A percentile compares a stretch with the other conserved stretches of the same genome.
These are phyloP conservation scores for Phialemoniopsis sp. DNA, from an alignment of 2,329 filamentous ascomycete species.

Conservation along the genomic window DNA sequence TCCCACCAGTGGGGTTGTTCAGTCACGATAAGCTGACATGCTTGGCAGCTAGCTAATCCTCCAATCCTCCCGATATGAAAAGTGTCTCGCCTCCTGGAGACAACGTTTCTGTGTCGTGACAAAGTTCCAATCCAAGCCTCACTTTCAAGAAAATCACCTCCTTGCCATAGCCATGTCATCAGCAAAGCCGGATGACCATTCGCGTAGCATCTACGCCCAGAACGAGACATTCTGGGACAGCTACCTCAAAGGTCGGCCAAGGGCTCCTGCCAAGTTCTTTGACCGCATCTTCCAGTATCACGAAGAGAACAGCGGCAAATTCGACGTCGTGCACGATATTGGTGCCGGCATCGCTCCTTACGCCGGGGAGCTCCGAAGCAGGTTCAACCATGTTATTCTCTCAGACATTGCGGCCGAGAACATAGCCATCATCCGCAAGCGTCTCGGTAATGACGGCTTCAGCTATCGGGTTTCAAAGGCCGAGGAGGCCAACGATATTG, in stretches of 20 bases:
- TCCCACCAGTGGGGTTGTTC: too few species aligned
- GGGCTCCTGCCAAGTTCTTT: constrained; percentile 12
- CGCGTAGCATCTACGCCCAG: constrained; percentile 1
- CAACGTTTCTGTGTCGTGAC: too few species aligned
- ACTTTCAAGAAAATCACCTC: too few species aligned
- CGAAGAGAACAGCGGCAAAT: constrained; percentile 5
- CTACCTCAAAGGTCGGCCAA: constrained; percentile 16
- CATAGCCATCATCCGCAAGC: constrained; percentile 9
- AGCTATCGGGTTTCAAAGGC: constrained; percentile 10
- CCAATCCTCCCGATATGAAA: too few species aligned
- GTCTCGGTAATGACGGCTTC: constrained; percentile 8
- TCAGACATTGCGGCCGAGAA: constrained; percentile 14
- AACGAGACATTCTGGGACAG: constrained; percentile 16
- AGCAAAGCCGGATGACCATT: too few species aligned
- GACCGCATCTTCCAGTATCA: constrained; percentile 17
- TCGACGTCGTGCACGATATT: constrained; percentile 14
- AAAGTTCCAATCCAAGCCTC: too few species aligned
- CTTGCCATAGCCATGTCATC: too few species aligned
- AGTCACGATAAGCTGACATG: too few species aligned
- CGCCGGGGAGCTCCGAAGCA: constrained; percentile 8
- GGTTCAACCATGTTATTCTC: constrained; percentile 15
- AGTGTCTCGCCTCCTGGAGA: too few species aligned
- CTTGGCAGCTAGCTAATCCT: too few species aligned
- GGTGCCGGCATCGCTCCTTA: constrained; percentile 16
- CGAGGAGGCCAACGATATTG: constrained; percentile 11